Conservation (phyloP, 768 basidiomycete species). For the Solioccasus polychromus region DNA sequence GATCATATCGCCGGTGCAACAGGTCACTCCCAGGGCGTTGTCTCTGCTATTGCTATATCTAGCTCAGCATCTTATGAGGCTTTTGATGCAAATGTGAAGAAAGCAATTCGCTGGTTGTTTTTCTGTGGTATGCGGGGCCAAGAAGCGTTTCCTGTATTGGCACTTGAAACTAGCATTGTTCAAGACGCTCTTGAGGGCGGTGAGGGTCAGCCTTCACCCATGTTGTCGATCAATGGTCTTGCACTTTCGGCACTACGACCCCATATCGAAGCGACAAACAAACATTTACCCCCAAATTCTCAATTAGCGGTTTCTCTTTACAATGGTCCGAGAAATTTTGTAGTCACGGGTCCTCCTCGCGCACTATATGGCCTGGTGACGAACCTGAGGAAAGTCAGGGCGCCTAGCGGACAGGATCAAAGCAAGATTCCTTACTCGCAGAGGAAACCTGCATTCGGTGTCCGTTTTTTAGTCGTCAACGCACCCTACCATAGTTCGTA, state of each 20-base stretch:
- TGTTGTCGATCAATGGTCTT: constrained; percentile 89
- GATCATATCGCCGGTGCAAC: constrained; percentile 79
- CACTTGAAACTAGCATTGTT: constrained; percentile 84
- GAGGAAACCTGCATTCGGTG: constrained; percentile 88
- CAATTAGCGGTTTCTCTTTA: constrained; percentile 83
- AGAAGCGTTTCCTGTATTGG: constrained; percentile 88
- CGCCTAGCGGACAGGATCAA: constrained; percentile 85
- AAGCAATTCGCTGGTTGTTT: constrained; percentile 91
- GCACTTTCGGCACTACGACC: constrained; percentile 69
- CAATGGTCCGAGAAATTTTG: constrained; percentile 89
- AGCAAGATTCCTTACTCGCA: constrained; percentile 93
- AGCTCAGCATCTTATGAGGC: constrained; percentile 74
- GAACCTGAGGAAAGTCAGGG: constrained; percentile 85
- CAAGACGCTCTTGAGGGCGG: constrained; percentile 88
- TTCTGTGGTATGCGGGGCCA: constrained; percentile 92
- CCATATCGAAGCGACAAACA: constrained; percentile 85
- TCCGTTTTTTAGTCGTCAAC: constrained; percentile 92
- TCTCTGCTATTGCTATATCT: constrained; percentile 88
- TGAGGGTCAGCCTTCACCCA: constrained; percentile 90
- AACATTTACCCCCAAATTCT: constrained; percentile 74
- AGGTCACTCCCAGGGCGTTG: constrained; percentile 96
- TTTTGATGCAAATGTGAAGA: constrained; percentile 71
- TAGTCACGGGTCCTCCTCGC: constrained; percentile 88
- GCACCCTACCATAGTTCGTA: constrained; percentile 96
- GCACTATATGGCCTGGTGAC: constrained; percentile 94